Evolutionary conservation across 148 eudicot species (phyloP), one percentile per base, ranked within the genome.

Genomic region (Linanthus parryae): DNA sequence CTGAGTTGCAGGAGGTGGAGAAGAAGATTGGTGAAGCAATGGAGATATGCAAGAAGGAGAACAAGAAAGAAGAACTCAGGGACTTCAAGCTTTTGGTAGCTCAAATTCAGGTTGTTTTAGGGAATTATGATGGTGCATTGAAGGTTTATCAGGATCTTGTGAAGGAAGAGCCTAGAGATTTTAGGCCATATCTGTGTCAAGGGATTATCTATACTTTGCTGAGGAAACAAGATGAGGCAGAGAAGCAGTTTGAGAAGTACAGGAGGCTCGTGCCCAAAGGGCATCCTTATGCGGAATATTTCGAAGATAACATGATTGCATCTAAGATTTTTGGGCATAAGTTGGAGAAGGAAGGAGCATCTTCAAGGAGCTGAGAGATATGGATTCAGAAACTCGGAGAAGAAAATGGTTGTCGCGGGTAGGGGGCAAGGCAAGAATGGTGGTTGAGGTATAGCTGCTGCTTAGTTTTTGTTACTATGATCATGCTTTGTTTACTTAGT

Each of bases 131-230:
- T 34, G 95, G 74, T 12, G 95, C 95, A 19, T 78, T 91, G 82
- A 77, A 63, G 71, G 64, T 91, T 27, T 91, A 91, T 73, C 61
- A 91, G 67, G 94, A 76, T 24, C 54, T 91, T 33, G 82, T 74
- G 44, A 86, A 81, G 48, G 95, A 91, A 31, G 98, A 86, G 57
- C 95, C 89, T 0, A 68, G 84, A 43, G 98, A 91, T 63, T 91
- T 83, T 52, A 65, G 95, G 64, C 95, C 95, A 0, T 91, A 91
- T 71, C 64, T 91, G 52, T 91, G 98, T 69, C 98, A 91, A 49
- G 95, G 98, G 17, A 86, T 91, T 30, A 75, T 91, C 2, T 91
- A 91, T 19, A 91, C 95, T 26, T 52, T 86, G 70, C 50, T 86
- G 67, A 77, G 71, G 80, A 91, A 83, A 66, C 75, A 67, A 20